A percentile compares a stretch with the other conserved stretches of the same genome.
phyloP scores from a whole-genome alignment of 2,329 filamentous ascomycete species.

The Penicillium griseofulvum region DNA sequence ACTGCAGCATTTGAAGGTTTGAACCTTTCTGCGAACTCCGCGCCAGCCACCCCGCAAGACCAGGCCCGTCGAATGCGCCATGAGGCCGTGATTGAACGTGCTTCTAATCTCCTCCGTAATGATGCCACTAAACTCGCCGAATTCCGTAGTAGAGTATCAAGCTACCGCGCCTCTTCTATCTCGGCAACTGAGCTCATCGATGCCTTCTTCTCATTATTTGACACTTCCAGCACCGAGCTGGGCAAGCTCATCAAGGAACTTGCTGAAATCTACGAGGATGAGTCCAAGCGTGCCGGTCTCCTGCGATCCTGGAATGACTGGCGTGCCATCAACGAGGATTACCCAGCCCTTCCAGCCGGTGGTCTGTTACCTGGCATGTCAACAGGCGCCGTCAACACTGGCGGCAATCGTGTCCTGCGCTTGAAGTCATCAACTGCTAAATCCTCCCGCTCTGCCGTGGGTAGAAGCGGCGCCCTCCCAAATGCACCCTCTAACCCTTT shows the following conservation, averaged over 20 bases:
- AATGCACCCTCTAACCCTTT: slow-evolving; percentile 45
- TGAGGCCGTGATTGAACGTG: slow-evolving; percentile 79
- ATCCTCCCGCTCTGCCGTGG: slow-evolving; percentile 61
- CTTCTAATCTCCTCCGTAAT: slow-evolving; percentile 74
- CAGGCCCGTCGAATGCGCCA: slow-evolving; percentile 79
- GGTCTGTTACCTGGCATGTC: slow-evolving; percentile 61
- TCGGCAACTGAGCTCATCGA: slow-evolving; percentile 77
- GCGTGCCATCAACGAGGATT: slow-evolving; percentile 94
- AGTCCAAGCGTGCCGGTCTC: slow-evolving; percentile 67
- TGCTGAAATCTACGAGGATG: slow-evolving; percentile 87
- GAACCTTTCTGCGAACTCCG: slow-evolving; percentile 43
- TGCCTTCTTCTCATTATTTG: slow-evolving; percentile 81
- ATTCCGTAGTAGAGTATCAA: slow-evolving; percentile 77
- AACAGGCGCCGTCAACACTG: slow-evolving; percentile 48
- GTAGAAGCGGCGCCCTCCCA: slow-evolving; percentile 56
- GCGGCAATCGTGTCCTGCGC: slow-evolving; percentile 60
- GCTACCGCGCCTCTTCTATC: slow-evolving; percentile 68
- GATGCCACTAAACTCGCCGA: slow-evolving; percentile 69
- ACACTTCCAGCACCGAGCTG: slow-evolving; percentile 74
- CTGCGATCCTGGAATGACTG: slow-evolving; percentile 90
- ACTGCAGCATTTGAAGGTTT: slow-evolving; percentile 51
- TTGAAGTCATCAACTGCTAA: slow-evolving; percentile 68
- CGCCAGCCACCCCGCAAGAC: slow-evolving; percentile 66
- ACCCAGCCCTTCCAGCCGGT: slow-evolving; percentile 77
- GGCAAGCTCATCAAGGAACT: slow-evolving; percentile 89